Conservation (phyloP, 2,329 filamentous ascomycete genomes). For the Pyrenophora teres region DNA sequence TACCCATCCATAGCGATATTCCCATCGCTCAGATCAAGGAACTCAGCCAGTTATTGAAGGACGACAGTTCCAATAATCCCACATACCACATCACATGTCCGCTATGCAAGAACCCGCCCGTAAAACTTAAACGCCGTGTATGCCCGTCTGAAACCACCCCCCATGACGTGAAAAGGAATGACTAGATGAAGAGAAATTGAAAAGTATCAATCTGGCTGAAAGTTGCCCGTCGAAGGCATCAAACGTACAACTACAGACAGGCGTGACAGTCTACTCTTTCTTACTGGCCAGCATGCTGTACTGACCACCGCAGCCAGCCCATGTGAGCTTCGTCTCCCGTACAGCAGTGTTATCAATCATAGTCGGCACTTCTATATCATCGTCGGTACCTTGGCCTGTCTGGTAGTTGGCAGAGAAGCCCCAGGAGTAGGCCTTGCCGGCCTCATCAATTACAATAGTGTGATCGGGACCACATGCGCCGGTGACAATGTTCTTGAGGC, state of each 20-base stretch:
- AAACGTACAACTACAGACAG: not conserved
- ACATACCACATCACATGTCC: slow-evolving; percentile 6
- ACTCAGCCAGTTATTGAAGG: slow-evolving; percentile 7
- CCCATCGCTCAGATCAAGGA: slow-evolving; percentile 2
- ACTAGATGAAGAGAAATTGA: slow-evolving; percentile 9
- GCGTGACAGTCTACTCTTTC: slow-evolving; percentile 24
- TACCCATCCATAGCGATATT: slow-evolving; percentile 8
- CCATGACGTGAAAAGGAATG: slow-evolving; percentile 3
- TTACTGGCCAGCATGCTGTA: slow-evolving; percentile 66
- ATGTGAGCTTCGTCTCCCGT: slow-evolving; percentile 72
- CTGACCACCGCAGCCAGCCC: slow-evolving; percentile 86
- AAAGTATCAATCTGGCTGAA: slow-evolving; percentile 13
- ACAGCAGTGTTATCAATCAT: slow-evolving; percentile 84
- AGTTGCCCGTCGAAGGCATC: not conserved
- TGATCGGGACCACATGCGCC: slow-evolving; percentile 73
- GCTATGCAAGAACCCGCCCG: slow-evolving; percentile 13
- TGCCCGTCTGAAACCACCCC: slow-evolving; percentile 17
- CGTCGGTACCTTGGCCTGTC: slow-evolving; percentile 75
- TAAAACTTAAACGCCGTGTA: slow-evolving; percentile 28
- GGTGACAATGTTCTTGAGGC: slow-evolving; percentile 60
- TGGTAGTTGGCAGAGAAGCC: slow-evolving; percentile 82
- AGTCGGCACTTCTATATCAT: slow-evolving; percentile 78
- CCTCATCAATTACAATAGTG: slow-evolving; percentile 69
- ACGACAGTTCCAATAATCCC: slow-evolving; percentile 4
- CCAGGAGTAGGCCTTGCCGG: slow-evolving; percentile 77